A percentile compares a stretch with the other conserved stretches of the same genome.
These are phyloP conservation scores for Dactylonectria estremocensis DNA, from an alignment of 2,329 filamentous ascomycete species.

Conservation along the genomic window DNA sequence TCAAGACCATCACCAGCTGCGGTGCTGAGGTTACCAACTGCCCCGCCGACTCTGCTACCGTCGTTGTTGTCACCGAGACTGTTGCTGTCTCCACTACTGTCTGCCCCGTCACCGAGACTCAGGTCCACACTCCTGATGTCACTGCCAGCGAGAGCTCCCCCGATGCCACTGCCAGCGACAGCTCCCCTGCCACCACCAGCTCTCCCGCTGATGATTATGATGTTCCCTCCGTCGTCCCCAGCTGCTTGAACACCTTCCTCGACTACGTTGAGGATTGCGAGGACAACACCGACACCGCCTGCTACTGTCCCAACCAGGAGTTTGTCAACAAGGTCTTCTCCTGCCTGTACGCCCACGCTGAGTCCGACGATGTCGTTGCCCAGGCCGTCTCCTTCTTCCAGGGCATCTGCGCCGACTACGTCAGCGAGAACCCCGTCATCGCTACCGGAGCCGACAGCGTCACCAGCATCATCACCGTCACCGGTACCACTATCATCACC, in stretches of 20 bases:
- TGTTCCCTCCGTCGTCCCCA: conserved; percentile 80
- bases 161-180: conserved; percentile 39
- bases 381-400: conserved; percentile 87
- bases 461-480: conserved; percentile 72
- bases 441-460: conserved; percentile 80
- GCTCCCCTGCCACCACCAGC: conserved; percentile 38
- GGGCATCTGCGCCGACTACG: conserved; percentile 87
- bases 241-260: conserved; percentile 94
- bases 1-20: conserved; percentile 54
- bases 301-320: conserved; percentile 86
- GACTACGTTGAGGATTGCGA: conserved; percentile 77
- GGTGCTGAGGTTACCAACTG: conserved; percentile 61
- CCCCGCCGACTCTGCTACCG: conserved; percentile 56
- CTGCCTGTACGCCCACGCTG: conserved; percentile 85
- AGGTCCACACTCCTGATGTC: conserved; percentile 36
- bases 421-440: conserved; percentile 86
- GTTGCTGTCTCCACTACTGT: conserved; percentile 42
- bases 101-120: conserved; percentile 47
- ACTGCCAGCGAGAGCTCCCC: conserved; percentile 39
- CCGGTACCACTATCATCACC: conserved; percentile 65
- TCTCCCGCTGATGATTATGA: conserved; percentile 49
- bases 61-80: conserved; percentile 46
- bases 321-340: conserved; percentile 86
- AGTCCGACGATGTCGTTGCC: conserved; percentile 75
- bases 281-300: conserved; percentile 85